These are phyloP conservation scores for Vitis hybrid DNA, from an alignment of 177 flowering plant species.

Conservation along the genomic window DNA sequence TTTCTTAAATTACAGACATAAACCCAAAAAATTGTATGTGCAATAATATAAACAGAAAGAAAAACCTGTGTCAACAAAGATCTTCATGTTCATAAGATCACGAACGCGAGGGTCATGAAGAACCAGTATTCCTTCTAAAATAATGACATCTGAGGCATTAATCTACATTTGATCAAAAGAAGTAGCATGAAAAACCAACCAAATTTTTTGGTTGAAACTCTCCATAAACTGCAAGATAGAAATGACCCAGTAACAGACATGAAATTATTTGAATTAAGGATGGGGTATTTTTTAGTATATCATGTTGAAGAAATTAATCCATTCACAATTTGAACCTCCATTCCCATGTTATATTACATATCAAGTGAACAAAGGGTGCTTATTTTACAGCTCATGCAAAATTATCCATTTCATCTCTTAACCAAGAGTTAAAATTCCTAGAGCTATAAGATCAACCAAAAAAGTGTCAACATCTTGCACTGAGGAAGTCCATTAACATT, in stretches of 20 bases:
- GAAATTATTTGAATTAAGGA: neutral
- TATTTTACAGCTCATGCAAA: too few relatives aligned
- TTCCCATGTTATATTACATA: too few relatives aligned
- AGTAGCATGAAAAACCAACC: neutral
- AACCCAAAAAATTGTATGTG: neutral
- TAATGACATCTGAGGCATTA: constrained; percentile 47
- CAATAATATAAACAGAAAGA: neutral
- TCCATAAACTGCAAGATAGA: neutral
- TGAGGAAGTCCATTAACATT: neutral
- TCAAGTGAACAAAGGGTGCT: too few relatives aligned
- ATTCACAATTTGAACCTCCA: too few relatives aligned
- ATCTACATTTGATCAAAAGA: constrained; percentile 28
- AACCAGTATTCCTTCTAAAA: constrained; percentile 47
- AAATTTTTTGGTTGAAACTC: neutral
- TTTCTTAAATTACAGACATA: neutral
- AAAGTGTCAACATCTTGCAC: too few relatives aligned
- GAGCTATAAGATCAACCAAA: too few relatives aligned
- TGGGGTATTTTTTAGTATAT: neutral
- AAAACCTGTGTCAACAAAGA: constrained; percentile 52
- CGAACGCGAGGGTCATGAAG: constrained; percentile 47
- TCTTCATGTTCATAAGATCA: constrained; percentile 52
- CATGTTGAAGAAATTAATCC: too few relatives aligned
- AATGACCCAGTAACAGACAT: neutral
- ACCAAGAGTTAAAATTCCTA: too few relatives aligned
- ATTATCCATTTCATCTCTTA: too few relatives aligned